A percentile compares a stretch with the other conserved stretches of the same genome.
Conservation (phyloP, 176 grass and related monocot species). For the Ensete ventricosum region DNA sequence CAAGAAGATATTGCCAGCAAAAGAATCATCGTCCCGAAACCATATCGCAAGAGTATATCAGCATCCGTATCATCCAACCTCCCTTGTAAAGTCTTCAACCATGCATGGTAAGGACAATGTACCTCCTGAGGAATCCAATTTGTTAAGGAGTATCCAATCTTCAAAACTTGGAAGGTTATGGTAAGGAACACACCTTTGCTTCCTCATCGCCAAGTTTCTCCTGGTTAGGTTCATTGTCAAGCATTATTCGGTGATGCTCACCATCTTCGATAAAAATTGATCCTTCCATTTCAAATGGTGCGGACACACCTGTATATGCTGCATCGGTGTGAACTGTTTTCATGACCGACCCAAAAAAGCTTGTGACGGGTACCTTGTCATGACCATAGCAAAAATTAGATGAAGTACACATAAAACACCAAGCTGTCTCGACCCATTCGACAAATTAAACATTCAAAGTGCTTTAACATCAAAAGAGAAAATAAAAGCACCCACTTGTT, state of each 20-base stretch:
- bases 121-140: constrained; percentile 38
- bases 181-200: constrained; percentile 29
- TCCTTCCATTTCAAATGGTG: constrained; percentile 26
- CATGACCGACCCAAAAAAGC: constrained; percentile 99
- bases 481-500: no score
- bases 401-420: neutral
- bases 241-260: constrained; percentile 18
- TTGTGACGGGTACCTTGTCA: constrained; percentile 78
- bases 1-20: constrained; percentile 67
- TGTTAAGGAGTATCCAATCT: constrained; percentile 27
- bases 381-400: constrained; percentile 9
- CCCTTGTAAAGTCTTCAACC: constrained; percentile 43
- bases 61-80: constrained; percentile 44
- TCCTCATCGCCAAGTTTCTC: constrained; percentile 35
- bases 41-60: constrained; percentile 61
- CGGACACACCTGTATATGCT: constrained; percentile 54
- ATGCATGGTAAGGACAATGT: constrained; percentile 41
- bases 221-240: constrained; percentile 33
- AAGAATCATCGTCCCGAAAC: constrained; percentile 64
- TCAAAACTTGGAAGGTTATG: constrained; percentile 15
- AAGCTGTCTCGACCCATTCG: neutral
- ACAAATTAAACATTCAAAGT: neutral
- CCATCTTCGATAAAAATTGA: constrained; percentile 13
- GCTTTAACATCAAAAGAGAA: neutral
- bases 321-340: constrained; percentile 85